phyloP scores from a whole-genome alignment of 805 yeast species.

The Lipomyces orientalis region DNA sequence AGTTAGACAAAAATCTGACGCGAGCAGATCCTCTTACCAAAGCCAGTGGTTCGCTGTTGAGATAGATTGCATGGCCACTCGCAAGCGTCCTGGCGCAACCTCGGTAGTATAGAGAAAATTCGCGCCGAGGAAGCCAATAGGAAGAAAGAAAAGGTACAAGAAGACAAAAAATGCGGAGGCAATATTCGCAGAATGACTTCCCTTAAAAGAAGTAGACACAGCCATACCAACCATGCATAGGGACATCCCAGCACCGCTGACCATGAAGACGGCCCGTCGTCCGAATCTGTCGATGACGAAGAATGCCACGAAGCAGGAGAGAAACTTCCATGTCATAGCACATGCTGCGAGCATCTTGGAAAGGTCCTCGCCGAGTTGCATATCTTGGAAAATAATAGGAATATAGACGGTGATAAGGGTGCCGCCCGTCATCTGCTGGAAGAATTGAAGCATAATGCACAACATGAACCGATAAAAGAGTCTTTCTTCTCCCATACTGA shows the following conservation, averaged over 20 bases:
- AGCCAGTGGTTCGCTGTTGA: conserved; percentile 41
- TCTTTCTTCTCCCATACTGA: conserved; percentile 6
- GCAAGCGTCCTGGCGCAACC: conserved; percentile 56
- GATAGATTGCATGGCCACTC: conserved; percentile 47
- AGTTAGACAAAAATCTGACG: too few relatives aligned
- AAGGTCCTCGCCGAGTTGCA: conserved; percentile 4
- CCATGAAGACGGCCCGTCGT: conserved; percentile 51
- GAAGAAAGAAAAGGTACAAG: conserved; percentile 40
- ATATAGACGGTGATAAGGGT: conserved; percentile 37
- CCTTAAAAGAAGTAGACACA: conserved; percentile 39
- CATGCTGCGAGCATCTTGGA: conserved; percentile 14
- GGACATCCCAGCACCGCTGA: conserved; percentile 51
- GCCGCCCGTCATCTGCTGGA: conserved; percentile 29
- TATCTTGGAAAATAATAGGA: conserved; percentile 51
- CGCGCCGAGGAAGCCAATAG: conserved; percentile 40
- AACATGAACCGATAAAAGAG: conserved; percentile 19
- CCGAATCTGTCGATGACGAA: conserved; percentile 64
- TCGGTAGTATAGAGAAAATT: conserved; percentile 45
- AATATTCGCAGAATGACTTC: conserved; percentile 30
- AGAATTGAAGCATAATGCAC: conserved; percentile 19
- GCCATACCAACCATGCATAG: conserved; percentile 51
- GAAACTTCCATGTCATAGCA: conserved; percentile 34
- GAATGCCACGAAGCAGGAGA: conserved; percentile 64
- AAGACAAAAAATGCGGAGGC: conserved; percentile 32
- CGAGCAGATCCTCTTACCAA: conserved; percentile 1